Conservation (phyloP, 192 early-diverging fungal genomes). For the Coemansia sp. region DNA sequence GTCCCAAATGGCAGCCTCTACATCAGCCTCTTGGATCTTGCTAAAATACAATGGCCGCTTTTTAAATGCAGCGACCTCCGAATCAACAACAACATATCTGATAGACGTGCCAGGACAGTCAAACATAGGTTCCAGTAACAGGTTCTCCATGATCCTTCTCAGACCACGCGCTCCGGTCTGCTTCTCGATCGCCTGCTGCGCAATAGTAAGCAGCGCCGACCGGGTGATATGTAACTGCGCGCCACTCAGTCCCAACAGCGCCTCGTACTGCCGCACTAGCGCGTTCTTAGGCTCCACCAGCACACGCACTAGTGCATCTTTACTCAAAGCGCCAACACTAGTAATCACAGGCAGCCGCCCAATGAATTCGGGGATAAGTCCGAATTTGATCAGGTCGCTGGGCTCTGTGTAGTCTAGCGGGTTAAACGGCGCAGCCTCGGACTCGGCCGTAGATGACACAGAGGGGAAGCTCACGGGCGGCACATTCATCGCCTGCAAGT, state of each 20-base stretch:
- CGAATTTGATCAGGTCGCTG: slow-evolving; percentile 80
- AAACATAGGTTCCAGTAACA: slow-evolving; percentile 81
- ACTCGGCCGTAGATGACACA: not conserved
- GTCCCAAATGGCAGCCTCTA: slow-evolving; percentile 52
- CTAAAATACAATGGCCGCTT: slow-evolving; percentile 67
- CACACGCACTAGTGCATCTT: slow-evolving; percentile 71
- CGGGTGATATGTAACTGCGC: slow-evolving; percentile 74
- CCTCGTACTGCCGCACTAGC: slow-evolving; percentile 77
- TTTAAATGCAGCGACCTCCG: slow-evolving; percentile 63
- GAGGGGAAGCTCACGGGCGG: slow-evolving; percentile 37
- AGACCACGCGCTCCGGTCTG: slow-evolving; percentile 87
- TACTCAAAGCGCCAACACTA: slow-evolving; percentile 66
- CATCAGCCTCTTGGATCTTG: slow-evolving; percentile 53
- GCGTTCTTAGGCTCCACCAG: slow-evolving; percentile 83
- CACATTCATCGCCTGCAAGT: slow-evolving; percentile 31
- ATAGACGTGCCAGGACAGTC: slow-evolving; percentile 75
- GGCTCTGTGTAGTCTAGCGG: slow-evolving; percentile 70
- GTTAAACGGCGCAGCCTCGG: slow-evolving; percentile 37
- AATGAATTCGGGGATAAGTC: slow-evolving; percentile 88
- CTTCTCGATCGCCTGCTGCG: slow-evolving; percentile 73
- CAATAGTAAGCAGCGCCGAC: slow-evolving; percentile 69
- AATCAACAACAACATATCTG: slow-evolving; percentile 71
- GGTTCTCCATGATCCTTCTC: slow-evolving; percentile 81
- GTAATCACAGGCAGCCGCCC: slow-evolving; percentile 87
- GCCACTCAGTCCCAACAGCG: slow-evolving; percentile 67